Evolutionary conservation across 805 yeast genomes (phyloP), one percentile per base, ranked within the genome.

Genomic region (Priceomyces medius): DNA sequence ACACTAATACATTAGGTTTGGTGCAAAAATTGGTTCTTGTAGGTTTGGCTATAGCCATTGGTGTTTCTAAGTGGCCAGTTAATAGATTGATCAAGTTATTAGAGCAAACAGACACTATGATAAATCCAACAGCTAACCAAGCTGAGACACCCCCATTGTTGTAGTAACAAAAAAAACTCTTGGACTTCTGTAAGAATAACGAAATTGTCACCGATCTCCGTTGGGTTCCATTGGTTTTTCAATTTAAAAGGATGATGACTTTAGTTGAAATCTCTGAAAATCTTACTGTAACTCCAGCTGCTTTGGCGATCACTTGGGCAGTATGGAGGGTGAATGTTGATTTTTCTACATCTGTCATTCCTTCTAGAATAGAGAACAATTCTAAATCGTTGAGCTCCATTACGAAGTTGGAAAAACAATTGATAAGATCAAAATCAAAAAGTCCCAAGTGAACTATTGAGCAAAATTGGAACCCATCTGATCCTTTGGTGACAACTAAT

Each of bases 21-120:
- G 61, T 87, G 77, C 88, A 85, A 65, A 66, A 76, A 50, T 64
- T 84, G 39, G 71, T 77, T 36, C 63, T 64, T 21, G 57, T 75
- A 17, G 83, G 79, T 20, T 72, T 78, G 56, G 70, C 78, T 17
- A 77, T 71, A 51, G 78, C 89, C 17, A 76, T 87, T 58, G 95
- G 95, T 51, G 85, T 87, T 31, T 83, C 89, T 28, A 87, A 87
- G 66, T 79, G 81, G 58, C 74, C 85, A 13, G 63, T 76, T 19
- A 72, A 67, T 40, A 56, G 52, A 38, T 41, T 58, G 33, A 64
- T 74, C 39, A 63, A 68, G 28, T 54, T 76, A 16, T 49, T 77
- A 12, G 58, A 63, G 18, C 71, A 66, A 40, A 69, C 44, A 12
- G 71, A 61, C 37, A 38, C 53, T 35, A 47, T 35, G 24, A 35